These are phyloP conservation scores for Pseudozyma tsukubaensis DNA, from an alignment of 1,284 basidiomycete genomes.

Conservation along the genomic window DNA sequence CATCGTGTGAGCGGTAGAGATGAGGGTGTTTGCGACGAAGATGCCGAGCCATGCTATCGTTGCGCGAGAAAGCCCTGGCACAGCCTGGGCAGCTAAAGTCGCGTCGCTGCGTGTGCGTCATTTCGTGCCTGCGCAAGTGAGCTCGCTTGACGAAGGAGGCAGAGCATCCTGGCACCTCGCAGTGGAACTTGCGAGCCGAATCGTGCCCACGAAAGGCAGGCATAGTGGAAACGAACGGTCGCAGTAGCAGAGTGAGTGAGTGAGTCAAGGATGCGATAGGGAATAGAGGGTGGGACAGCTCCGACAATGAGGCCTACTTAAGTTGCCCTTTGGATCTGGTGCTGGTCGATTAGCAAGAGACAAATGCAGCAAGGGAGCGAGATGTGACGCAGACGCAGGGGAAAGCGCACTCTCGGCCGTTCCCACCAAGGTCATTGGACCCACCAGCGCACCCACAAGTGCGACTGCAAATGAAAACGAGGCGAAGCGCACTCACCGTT, in stretches of 20 bases:
- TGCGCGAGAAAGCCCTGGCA: conserved; percentile 37
- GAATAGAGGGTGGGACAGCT: conserved; percentile 19
- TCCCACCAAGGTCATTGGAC: conserved; percentile 23
- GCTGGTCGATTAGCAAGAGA: background rate
- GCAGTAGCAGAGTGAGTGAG: background rate
- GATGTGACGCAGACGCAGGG: background rate
- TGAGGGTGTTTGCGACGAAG: conserved; percentile 47
- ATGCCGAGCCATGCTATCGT: conserved; percentile 48
- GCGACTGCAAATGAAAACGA: too few relatives aligned
- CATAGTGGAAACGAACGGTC: conserved; percentile 13
- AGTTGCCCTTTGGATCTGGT: conserved; percentile 2
- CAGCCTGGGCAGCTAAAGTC: conserved; percentile 46
- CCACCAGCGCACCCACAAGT: conserved; percentile 11
- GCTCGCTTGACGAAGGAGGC: conserved; percentile 51
- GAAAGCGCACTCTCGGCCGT: background rate
- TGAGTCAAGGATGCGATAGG: background rate
- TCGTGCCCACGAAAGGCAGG: conserved; percentile 38
- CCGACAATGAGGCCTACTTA: background rate
- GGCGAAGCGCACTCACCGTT: too few relatives aligned
- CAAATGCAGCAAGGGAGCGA: background rate
- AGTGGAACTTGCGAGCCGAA: conserved; percentile 37
- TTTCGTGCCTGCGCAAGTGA: conserved; percentile 45
- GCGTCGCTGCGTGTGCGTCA: conserved; percentile 45
- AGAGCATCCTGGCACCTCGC: conserved; percentile 37
- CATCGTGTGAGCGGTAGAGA: conserved; percentile 22